Evolutionary conservation across 78 protist genomes (phyloP).

Genomic region (Cyanophora paradoxa): DNA sequence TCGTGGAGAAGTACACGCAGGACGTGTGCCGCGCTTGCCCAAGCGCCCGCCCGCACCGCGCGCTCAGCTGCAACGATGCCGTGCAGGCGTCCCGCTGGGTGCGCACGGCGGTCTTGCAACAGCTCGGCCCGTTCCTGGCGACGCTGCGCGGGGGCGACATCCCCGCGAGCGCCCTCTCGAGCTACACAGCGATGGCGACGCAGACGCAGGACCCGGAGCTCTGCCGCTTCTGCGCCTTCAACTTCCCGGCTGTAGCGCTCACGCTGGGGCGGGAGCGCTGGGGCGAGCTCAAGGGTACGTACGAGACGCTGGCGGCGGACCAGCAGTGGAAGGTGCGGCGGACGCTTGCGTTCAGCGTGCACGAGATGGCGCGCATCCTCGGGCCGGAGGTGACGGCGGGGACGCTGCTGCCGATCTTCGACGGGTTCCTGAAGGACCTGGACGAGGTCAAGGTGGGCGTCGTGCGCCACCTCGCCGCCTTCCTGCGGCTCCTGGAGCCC

Average conservation of each 20-base stretch:
- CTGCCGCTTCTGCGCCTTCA: slow-evolving; percentile 49
- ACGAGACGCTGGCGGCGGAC: slow-evolving; percentile 20
- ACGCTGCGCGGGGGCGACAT: slow-evolving; percentile 18
- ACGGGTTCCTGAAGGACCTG: slow-evolving; percentile 45
- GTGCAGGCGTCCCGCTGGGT: slow-evolving; percentile 59
- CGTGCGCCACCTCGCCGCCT: slow-evolving; percentile 18
- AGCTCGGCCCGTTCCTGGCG: slow-evolving; percentile 34
- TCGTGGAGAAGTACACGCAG: background rate
- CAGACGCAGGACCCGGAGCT: slow-evolving; percentile 37
- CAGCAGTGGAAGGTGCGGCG: slow-evolving; percentile 57
- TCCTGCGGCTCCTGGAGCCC: background rate
- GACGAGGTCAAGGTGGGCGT: slow-evolving; percentile 61
- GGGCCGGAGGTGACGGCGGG: slow-evolving; percentile 30
- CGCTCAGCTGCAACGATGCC: too few species aligned
- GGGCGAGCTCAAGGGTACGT: slow-evolving; percentile 19
- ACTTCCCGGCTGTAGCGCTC: slow-evolving; percentile 51
- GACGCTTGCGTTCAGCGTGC: slow-evolving; percentile 50
- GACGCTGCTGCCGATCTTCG: slow-evolving; percentile 36
- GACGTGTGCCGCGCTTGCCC: background rate
- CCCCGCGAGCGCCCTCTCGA: background rate
- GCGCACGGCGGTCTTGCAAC: slow-evolving; percentile 9
- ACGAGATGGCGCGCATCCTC: slow-evolving; percentile 39
- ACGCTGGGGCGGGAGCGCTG: slow-evolving; percentile 45
- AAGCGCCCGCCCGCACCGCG: too few species aligned
- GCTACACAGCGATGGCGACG: slow-evolving; percentile 9